Evolutionary conservation across 495 filamentous ascomycete genomes (phyloP).

Genomic region (Staphylotrichum longicolle): DNA sequence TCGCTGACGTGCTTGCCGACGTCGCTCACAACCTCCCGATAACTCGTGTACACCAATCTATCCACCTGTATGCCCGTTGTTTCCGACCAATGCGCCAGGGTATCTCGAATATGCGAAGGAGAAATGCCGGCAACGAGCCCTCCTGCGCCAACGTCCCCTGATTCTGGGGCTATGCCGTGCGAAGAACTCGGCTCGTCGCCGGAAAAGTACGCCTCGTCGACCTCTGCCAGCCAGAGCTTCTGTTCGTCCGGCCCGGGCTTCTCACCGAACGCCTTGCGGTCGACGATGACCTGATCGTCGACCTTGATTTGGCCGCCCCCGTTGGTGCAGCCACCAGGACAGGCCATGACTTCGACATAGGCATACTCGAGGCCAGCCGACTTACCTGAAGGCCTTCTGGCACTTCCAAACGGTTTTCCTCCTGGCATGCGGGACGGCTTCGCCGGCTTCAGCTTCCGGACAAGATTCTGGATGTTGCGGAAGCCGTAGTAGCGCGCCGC

Average conservation of each 20-base stretch:
- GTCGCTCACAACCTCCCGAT: slow-evolving; percentile 89
- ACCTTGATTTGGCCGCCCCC: slow-evolving; percentile 93
- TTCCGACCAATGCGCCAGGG: slow-evolving; percentile 69
- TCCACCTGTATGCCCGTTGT: slow-evolving; percentile 67
- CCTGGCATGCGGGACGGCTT: slow-evolving; percentile 74
- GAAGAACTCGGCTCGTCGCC: slow-evolving; percentile 58
- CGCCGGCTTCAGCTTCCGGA: slow-evolving; percentile 80
- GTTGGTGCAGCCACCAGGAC: slow-evolving; percentile 95
- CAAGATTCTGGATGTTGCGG: slow-evolving; percentile 95
- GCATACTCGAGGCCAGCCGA: slow-evolving; percentile 60
- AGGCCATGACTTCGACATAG: slow-evolving; percentile 98
- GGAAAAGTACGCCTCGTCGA: slow-evolving; percentile 95
- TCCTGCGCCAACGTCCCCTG: slow-evolving; percentile 23
- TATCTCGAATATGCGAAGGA: slow-evolving; percentile 53
- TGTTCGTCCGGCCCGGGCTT: slow-evolving; percentile 70
- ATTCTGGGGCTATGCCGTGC: slow-evolving; percentile 26
- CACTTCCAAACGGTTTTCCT: slow-evolving; percentile 50
- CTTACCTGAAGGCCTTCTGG: slow-evolving; percentile 48
- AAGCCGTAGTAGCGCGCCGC: slow-evolving; percentile 94
- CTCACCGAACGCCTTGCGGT: slow-evolving; percentile 42
- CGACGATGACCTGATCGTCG: slow-evolving; percentile 62
- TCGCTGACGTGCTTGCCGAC: slow-evolving; percentile 74
- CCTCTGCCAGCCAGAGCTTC: slow-evolving; percentile 77
- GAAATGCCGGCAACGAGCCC: slow-evolving; percentile 58
- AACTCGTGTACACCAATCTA: slow-evolving; percentile 78